phyloP scores from a whole-genome alignment of 2,329 filamentous ascomycete species.

The Leptographium wingfieldii region DNA sequence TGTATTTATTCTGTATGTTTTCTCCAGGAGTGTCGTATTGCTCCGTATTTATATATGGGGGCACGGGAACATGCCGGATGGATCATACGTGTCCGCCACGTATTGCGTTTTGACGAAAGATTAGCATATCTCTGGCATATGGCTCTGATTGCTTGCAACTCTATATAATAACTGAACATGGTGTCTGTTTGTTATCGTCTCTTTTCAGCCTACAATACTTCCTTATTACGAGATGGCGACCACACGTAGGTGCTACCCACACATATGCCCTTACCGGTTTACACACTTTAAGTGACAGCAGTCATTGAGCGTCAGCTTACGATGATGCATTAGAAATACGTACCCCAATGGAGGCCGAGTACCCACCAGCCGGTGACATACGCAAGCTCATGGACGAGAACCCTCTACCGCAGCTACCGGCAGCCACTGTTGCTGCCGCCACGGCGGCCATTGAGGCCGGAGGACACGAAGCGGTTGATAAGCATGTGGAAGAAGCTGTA shows the following conservation, averaged over 20 bases:
- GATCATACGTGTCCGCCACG: too few relatives aligned
- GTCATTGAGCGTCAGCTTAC: neutral
- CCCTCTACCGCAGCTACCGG: neutral
- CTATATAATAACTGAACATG: too few relatives aligned
- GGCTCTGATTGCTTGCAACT: too few relatives aligned
- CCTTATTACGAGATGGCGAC: neutral
- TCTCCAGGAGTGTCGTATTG: too few relatives aligned
- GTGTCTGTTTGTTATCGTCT: too few relatives aligned
- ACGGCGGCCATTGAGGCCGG: neutral
- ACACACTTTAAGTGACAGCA: too few relatives aligned
- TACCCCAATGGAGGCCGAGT: neutral
- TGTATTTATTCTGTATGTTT: too few relatives aligned
- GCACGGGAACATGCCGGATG: too few relatives aligned
- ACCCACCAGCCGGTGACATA: neutral
- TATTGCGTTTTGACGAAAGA: too few relatives aligned
- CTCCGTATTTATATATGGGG: too few relatives aligned
- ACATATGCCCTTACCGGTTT: neutral
- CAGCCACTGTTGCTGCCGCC: neutral
- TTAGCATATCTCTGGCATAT: too few relatives aligned
- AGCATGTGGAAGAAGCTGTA: neutral
- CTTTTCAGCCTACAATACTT: too few relatives aligned
- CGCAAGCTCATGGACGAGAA: conserved; percentile 1
- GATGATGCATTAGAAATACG: neutral
- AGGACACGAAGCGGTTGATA: neutral
- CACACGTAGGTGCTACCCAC: neutral